Conservation (phyloP, 768 basidiomycete species). For the Trametes elegans region DNA sequence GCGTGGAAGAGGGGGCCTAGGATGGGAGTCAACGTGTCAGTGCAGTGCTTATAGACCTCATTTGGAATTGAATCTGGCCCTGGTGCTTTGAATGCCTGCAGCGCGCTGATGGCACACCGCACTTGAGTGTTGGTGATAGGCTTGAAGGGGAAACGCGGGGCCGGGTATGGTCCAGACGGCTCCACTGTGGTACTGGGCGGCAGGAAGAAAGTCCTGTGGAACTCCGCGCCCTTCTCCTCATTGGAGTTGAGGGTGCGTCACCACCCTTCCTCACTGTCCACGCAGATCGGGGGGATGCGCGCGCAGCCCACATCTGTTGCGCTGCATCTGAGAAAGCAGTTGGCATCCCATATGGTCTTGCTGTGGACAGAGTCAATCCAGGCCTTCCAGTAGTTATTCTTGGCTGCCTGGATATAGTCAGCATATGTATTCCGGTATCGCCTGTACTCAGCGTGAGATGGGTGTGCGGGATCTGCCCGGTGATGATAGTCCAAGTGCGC, state of each 20-base stretch:
- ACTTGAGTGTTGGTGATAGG: too few species aligned
- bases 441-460: too few species aligned
- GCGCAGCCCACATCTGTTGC: conserved; percentile 13
- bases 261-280: background rate
- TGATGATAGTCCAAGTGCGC: conserved; percentile 3
- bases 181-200: background rate
- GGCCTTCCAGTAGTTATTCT: too few species aligned
- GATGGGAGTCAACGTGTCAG: conserved; percentile 25
- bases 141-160: conserved; percentile 18
- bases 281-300: conserved; percentile 21
- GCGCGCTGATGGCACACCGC: conserved; percentile 19
- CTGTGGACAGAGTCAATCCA: conserved; percentile 17
- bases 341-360: conserved; percentile 22
- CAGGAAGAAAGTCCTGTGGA: too few species aligned
- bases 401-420: too few species aligned
- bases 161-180: conserved; percentile 25
- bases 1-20: too few species aligned
- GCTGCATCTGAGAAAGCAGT: background rate
- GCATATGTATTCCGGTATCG: too few species aligned
- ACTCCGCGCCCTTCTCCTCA: too few species aligned
- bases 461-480: conserved; percentile 11
- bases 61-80: conserved; percentile 33
- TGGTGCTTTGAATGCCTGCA: conserved; percentile 36
- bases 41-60: conserved; percentile 29
- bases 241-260: too few species aligned